phyloP scores from a whole-genome alignment of 2,329 filamentous ascomycete genomes.

The Nothophaeocryptopus gaeumannii region DNA sequence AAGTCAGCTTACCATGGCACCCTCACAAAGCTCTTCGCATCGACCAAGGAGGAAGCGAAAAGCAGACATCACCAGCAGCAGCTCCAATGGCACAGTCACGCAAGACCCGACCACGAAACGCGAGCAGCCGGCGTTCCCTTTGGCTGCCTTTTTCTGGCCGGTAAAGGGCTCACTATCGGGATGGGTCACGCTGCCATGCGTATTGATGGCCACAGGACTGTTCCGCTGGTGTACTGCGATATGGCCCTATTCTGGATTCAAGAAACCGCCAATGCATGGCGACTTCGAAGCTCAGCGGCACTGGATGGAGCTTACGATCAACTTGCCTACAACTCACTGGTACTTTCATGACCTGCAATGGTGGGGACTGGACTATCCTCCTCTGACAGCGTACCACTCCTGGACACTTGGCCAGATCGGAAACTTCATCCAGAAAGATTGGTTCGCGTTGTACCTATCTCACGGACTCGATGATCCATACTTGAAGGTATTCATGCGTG shows the following conservation, averaged over 20 bases:
- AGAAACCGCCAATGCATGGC: constrained; percentile 84
- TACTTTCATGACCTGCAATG: constrained; percentile 96
- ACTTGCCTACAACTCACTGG: constrained; percentile 90
- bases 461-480: constrained; percentile 74
- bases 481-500: constrained; percentile 94
- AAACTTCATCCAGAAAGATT: constrained; percentile 70
- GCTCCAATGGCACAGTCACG: constrained; percentile 44
- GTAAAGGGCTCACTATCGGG: constrained; percentile 72
- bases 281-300: constrained; percentile 98
- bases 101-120: constrained; percentile 45
- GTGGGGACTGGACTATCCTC: constrained; percentile 98
- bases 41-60: constrained; percentile 43
- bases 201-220: constrained; percentile 84
- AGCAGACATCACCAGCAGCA: constrained; percentile 38
- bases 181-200: constrained; percentile 86
- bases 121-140: constrained; percentile 72
- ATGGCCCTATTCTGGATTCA: constrained; percentile 90
- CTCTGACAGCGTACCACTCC: constrained; percentile 96
- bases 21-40: constrained; percentile 31
- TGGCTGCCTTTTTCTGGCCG: constrained; percentile 93
- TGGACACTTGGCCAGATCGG: constrained; percentile 91
- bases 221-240: constrained; percentile 90
- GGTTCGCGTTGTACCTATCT: constrained; percentile 84
- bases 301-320: constrained; percentile 95
- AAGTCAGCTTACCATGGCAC: constrained; percentile 17